Evolutionary conservation across 129 eudicot genomes (phyloP).

Genomic region (Flaveria robusta): DNA sequence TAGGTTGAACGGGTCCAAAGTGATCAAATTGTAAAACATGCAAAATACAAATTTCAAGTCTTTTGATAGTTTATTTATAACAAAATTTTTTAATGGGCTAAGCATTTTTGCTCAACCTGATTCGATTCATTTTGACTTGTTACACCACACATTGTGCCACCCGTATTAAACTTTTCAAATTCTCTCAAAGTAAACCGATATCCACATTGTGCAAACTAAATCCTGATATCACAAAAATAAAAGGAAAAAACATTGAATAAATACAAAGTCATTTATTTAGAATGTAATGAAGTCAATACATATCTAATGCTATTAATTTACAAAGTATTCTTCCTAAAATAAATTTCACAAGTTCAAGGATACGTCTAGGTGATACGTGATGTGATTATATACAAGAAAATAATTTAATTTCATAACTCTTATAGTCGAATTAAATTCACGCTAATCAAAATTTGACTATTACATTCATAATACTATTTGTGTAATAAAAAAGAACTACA

Average conservation of each 20-base stretch:
- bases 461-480: slow-evolving; percentile 8
- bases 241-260: slow-evolving; percentile 1
- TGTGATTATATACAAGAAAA: not conserved
- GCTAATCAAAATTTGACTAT: slow-evolving; percentile 16
- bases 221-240: slow-evolving; percentile 51
- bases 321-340: not conserved
- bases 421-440: not conserved
- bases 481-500: not conserved
- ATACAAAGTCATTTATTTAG: not conserved
- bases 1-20: no score
- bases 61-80: no score
- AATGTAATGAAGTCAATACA: not conserved
- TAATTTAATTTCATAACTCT: no score
- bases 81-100: no score
- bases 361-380: not conserved
- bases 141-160: no score
- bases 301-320: not conserved
- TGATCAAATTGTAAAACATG: no score
- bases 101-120: no score
- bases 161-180: no score
- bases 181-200: no score
- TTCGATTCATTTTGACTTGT: no score
- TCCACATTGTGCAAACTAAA: not conserved
- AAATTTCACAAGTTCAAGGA: no score
- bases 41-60: no score